phyloP scores from a whole-genome alignment of 768 basidiomycete species.

The Mycena galericulata region DNA sequence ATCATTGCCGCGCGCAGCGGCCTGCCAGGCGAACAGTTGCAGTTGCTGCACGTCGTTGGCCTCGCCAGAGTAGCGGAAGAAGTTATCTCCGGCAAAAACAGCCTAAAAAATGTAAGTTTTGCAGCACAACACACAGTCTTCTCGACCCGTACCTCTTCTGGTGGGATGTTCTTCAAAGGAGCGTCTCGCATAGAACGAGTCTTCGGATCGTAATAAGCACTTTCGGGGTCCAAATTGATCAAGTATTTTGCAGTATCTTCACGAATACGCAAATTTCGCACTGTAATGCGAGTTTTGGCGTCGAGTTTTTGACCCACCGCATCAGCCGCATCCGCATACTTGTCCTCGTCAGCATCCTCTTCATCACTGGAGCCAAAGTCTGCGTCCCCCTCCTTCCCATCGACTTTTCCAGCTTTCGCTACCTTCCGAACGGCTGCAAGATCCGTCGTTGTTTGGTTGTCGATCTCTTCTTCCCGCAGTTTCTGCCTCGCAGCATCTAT shows the following conservation, averaged over 20 bases:
- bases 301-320: conserved; percentile 98
- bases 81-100: conserved; percentile 96
- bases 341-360: conserved; percentile 96
- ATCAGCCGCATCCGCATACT: conserved; percentile 98
- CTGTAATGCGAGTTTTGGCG: conserved; percentile 97
- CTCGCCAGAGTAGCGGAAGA: conserved; percentile 91
- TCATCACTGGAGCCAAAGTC: conserved; percentile 98
- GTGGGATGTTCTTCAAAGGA: conserved; percentile 76
- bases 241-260: conserved; percentile 99
- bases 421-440: conserved; percentile 92
- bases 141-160: conserved; percentile 83
- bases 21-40: conserved; percentile 98
- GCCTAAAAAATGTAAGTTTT: conserved; percentile 59
- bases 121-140: conserved; percentile 11
- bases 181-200: conserved; percentile 99
- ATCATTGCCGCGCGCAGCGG: conserved; percentile 91
- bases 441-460: conserved; percentile 95
- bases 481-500: conserved; percentile 92
- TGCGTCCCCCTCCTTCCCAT: conserved; percentile 78
- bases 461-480: conserved; percentile 95
- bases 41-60: conserved; percentile 92
- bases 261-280: conserved; percentile 97
- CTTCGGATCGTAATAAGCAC: conserved; percentile 99
- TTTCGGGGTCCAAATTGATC: conserved; percentile 94
- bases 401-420: conserved; percentile 88